A percentile compares a stretch with the other conserved stretches of the same genome.
Evolutionary conservation across 805 yeast genomes (phyloP).

Genomic region (Saturnispora diversa): DNA sequence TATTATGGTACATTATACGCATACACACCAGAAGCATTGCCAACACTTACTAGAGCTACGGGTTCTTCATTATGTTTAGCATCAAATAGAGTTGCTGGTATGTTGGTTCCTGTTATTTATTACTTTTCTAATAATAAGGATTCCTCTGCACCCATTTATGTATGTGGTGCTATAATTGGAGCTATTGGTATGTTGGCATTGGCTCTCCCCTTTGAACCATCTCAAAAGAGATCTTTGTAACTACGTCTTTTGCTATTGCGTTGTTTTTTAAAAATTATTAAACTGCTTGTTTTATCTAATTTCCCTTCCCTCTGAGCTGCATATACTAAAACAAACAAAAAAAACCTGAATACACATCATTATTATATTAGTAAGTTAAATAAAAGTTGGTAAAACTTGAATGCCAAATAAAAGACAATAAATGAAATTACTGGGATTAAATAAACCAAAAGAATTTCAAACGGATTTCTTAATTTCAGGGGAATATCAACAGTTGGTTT

Average conservation of each 20-base stretch:
- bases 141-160: slow-evolving; percentile 54
- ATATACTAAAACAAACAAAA: no score
- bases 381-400: slow-evolving; percentile 5
- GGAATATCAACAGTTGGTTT: slow-evolving; percentile 18
- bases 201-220: slow-evolving; percentile 45
- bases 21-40: slow-evolving; percentile 59
- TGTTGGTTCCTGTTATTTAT: slow-evolving; percentile 50
- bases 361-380: background rate
- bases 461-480: slow-evolving; percentile 17
- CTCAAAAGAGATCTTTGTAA: slow-evolving; percentile 31
- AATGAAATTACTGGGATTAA: slow-evolving; percentile 19
- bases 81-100: slow-evolving; percentile 44
- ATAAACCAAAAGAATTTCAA: slow-evolving; percentile 19
- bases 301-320: no score
- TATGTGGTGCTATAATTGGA: slow-evolving; percentile 49
- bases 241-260: background rate
- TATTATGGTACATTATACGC: slow-evolving; percentile 57
- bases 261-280: background rate
- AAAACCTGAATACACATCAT: no score
- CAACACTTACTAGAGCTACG: slow-evolving; percentile 45
- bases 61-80: slow-evolving; percentile 56
- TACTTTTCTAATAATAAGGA: slow-evolving; percentile 41
- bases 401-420: slow-evolving; percentile 6
- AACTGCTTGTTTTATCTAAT: background rate
- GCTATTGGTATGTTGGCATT: slow-evolving; percentile 37